Evolutionary conservation across 1,284 basidiomycete genomes (phyloP).

Genomic region (Sphaerobolus stellatus): DNA sequence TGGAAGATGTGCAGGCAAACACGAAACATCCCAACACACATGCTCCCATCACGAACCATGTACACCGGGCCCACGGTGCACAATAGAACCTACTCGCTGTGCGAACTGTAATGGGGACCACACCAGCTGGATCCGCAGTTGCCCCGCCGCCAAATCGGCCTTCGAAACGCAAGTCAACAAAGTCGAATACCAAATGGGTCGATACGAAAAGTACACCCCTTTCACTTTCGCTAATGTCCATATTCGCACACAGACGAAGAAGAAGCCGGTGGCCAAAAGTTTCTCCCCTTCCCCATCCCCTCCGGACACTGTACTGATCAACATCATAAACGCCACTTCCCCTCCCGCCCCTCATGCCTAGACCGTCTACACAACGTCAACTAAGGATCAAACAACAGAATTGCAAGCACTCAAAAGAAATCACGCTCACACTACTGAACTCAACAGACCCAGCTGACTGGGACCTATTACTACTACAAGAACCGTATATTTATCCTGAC

Average conservation of each 20-base stretch:
- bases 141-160: background rate
- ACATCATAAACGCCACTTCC: background rate
- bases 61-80: conserved; percentile 23
- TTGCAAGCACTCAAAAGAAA: conserved; percentile 24
- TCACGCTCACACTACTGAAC: conserved; percentile 20
- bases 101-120: conserved; percentile 24
- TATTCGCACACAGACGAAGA: conserved; percentile 11
- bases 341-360: background rate
- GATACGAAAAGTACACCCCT: background rate
- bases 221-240: background rate
- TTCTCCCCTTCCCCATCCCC: too few species aligned
- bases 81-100: conserved; percentile 18
- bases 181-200: background rate
- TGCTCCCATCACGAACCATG: conserved; percentile 22
- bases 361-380: background rate
- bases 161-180: conserved; percentile 3
- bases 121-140: conserved; percentile 10
- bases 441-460: conserved; percentile 18
- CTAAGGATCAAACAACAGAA: conserved; percentile 29
- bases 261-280: conserved; percentile 15
- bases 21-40: too few species aligned
- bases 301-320: background rate
- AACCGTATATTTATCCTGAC: conserved; percentile 39
- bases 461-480: too few species aligned
- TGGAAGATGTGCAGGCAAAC: too few species aligned